Evolutionary conservation across 2,329 filamentous ascomycete species (phyloP), one percentile per base, ranked within the genome.

Genomic region (Phialemonium atrogriseum): DNA sequence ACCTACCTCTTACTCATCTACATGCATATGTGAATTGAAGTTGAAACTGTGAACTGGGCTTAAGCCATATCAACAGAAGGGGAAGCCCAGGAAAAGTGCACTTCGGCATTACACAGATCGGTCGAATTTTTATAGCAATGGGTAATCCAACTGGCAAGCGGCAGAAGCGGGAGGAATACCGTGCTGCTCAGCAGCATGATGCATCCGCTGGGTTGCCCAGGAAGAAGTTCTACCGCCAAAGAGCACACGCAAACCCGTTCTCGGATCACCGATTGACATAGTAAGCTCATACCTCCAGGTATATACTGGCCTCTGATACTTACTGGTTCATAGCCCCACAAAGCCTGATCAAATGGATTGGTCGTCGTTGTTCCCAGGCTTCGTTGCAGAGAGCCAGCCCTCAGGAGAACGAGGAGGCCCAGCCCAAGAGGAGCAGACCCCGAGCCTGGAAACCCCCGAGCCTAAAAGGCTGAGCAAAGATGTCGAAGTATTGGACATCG

Each of bases 201-300:
- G 65, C 59, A 14, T 59, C 62, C 23, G 60, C 75, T 7, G 70
- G 77, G 47, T 62, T 95, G 48, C 91, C 91, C 8, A 81, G 85
- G 60, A 98, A 98, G 69, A 89, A 84, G 64, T 94, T 91, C 63
- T 98, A 94, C 58, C 77, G 91, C 34, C 91, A 98, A 60, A 76
- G 91, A 56, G 91, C 91, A 22, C 91, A 98, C 62, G 91, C 91
- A 41, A 98, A 98, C 63, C 88, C 89, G 6, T 98, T 98, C 62
- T 95, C 89, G 3, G 91, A 98, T 51, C 91, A 98, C 64, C 67
- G 75, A 36, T 67, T 98, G 53, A 70, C 72, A 49, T 98, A 98
- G 91, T 56, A 33, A 46, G 45, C 11, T 9, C 13, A 5, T 14
- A 23, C 9, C n/a, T n/a, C n/a, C n/a, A 9, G 20, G 3, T 17